Base-by-base conservation (phyloP, 2,329 filamentous ascomycete genomes). In the Microthyrium microscopicum region DNA sequence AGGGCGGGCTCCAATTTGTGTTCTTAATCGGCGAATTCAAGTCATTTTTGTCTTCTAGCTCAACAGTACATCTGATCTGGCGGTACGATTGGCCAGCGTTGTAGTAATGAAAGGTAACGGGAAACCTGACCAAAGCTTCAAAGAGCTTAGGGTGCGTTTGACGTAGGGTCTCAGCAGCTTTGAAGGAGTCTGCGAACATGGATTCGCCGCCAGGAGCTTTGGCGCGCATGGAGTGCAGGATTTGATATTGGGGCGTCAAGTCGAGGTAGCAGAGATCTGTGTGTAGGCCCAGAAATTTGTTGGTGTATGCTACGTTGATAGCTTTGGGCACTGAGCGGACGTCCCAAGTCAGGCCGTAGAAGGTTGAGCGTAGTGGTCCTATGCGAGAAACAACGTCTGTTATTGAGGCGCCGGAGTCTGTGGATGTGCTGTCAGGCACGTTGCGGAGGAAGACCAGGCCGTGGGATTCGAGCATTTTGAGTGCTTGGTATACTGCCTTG, bases 281-380 rank as follows among this genome's bases (percentile, higher is more conserved):
- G 57, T 98, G 89, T 30, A 94, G 73, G 12, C 80, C 81, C 2
- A 95, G 71, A 47, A 75, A 76, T 31, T 76, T 67, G 47, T 69
- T 76, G 1, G 87, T 94, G 57, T 95, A 64, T 16, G 89, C 87
- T 4, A 94, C 80, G 50, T 95, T 95, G 49, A 87, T 84, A 17
- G 85, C 82, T 35, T 81, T 54, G 2, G 78, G 76, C 34, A 91
- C 77, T 3, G 76, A 82, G 34, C 73, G 70, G 9, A 95, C 87
- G 53, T 94, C 79, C 73, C 85, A 95, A 0, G 83, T 92, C 44
- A 67, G 63, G 26, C 89, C 89, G 53, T 95, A 95, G 50, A 95
- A 89, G 5, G 85, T 89, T 45, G 83, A 74, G 47, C 83, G 78
- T 18, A 94, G 58, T 21, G 70, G 70, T 1, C 84, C 85, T 38